Base-by-base conservation (phyloP, 495 filamentous ascomycete genomes). In the Podospora comata region DNA sequence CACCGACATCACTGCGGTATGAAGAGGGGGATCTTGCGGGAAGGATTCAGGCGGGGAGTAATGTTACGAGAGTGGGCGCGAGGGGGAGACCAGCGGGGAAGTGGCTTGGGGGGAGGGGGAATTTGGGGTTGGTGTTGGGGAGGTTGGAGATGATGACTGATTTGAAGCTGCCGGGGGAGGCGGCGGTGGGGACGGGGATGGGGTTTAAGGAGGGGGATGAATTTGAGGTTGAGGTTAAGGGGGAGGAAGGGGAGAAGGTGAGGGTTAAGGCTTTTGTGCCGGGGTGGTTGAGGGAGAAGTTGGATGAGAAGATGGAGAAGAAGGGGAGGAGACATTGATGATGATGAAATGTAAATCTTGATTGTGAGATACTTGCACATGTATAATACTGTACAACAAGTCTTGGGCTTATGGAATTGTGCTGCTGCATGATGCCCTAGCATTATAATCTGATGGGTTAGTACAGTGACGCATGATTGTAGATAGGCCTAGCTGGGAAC, bases 121-220 rank as follows among this genome's bases (percentile, higher is more conserved):
- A 97, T 74, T 80, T 98, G 26, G 95, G 94, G 2, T 79, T 99
- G 61, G 93, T 88, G n/a, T 74, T 97, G 60, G 97, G 94, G 73
- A 85, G 94, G 67, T 74, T 99, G 75, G 94, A 96, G 82, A 86
- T 87, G 77, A 97, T 97, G 93, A 94, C 91, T 1, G 88, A 90
- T 76, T 76, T 93, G 28, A 76, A 76, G 34, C 74, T 92, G 59
- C 89, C 87, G 3, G 88, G 86, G 2, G 90, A 91, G 75, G 82
- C 83, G 70, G 75, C 89, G 0, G 80, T 79, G 2, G 86, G 82
- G 77, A 70, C 74, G 62, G 82, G 76, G 59, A 73, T 11, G 26
- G 65, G 16, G 39, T 67, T 81, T 61, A 81, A 79, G 20, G 79
- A 73, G 16, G 70, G 66, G 34, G 81, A 83, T 65, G 82, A 85